Base-by-base conservation (phyloP, 805 yeast genomes). In the Starmerella riodocensis region DNA sequence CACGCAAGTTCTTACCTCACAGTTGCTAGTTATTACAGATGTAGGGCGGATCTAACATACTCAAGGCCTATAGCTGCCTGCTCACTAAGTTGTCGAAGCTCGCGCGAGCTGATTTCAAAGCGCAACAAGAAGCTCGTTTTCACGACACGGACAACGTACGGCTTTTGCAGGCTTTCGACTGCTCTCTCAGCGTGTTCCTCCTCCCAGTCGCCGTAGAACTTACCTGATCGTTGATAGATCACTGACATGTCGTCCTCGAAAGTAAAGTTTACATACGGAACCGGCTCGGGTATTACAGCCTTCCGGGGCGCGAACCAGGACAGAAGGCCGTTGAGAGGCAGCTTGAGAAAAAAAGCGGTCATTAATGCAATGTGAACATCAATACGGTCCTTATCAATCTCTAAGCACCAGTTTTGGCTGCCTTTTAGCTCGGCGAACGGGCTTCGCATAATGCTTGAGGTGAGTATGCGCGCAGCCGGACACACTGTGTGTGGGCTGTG, bases 291-390 rank as follows among this genome's bases (percentile, higher is more conserved):
- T 9, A 44, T 25, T 1, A 3, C 29, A 13, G 31, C 16, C 5
- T 18, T 14, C 12, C 31, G 36, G 4, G 46, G 23, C 5, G 48
- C 45, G 18, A 41, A 41, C 37, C 32, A 41, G 4, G 45, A 14
- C 26, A 33, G 43, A 19, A 29, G 26, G 13, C 16, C 25, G 3
- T 36, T 14, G 28, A 34, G 42, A 9, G 40, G 21, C 2, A 38
- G 41, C 37, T 48, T 52, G 17, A 54, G 42, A n/a, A 43, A 38
- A 39, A 54, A 52, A 13, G 53, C 55, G 5, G 54, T 42, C 11
- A 55, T 37, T 11, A 53, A 25, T 1, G 53, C 57, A 14, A 53
- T 23, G 17, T 39, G 50, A 2, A 55, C 53, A 12, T 34, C 27
- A 4, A 54, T 42, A 4, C 39, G 30, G 26, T 46, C 46, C 12